phyloP scores from a whole-genome alignment of 192 early-diverging fungal species.

The Mortierella alpina region DNA sequence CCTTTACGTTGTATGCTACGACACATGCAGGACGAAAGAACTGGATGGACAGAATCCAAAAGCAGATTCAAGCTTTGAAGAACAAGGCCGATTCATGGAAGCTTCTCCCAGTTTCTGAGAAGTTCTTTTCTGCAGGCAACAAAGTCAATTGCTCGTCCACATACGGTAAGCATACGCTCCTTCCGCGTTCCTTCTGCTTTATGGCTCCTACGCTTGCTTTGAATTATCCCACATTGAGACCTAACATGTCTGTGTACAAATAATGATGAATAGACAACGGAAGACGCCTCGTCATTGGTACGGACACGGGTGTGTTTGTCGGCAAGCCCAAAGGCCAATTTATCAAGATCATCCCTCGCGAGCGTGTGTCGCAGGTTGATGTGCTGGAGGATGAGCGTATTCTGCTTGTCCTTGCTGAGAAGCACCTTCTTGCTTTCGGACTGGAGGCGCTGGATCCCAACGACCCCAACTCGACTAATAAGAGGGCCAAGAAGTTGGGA shows the following conservation, averaged over 20 bases:
- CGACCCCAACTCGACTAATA: constrained; percentile 61
- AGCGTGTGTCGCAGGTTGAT: constrained; percentile 89
- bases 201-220: constrained; percentile 2
- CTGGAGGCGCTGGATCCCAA: constrained; percentile 83
- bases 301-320: constrained; percentile 87
- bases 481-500: constrained; percentile 55
- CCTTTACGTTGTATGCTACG: constrained; percentile 78
- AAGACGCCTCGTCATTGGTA: constrained; percentile 79
- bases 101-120: constrained; percentile 62
- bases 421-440: constrained; percentile 77
- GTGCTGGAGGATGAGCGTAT: constrained; percentile 84
- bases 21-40: constrained; percentile 78
- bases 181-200: neutral
- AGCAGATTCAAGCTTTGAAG: constrained; percentile 60
- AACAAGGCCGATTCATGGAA: constrained; percentile 65
- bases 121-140: constrained; percentile 63
- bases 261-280: constrained; percentile 62
- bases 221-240: neutral
- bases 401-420: constrained; percentile 82
- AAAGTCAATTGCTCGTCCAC: constrained; percentile 67
- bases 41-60: constrained; percentile 88
- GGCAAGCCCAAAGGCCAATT: constrained; percentile 64
- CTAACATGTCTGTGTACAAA: neutral
- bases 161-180: constrained; percentile 49
- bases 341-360: constrained; percentile 71